These are phyloP conservation scores for Chrysopogon serrulatus DNA, from an alignment of 176 grass and related monocot genomes.

Conservation along the genomic window DNA sequence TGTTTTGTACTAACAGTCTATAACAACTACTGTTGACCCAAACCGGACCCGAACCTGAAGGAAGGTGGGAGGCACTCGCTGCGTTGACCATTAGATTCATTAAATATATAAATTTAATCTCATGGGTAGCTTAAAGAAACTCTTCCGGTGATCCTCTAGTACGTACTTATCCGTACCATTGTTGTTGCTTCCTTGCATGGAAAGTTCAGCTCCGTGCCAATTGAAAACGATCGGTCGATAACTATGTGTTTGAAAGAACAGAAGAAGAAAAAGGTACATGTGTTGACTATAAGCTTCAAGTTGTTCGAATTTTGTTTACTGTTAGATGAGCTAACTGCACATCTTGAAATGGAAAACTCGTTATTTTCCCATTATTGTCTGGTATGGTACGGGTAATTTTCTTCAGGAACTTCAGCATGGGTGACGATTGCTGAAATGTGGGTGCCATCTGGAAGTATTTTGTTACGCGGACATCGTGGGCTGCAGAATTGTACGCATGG, in stretches of 20 bases:
- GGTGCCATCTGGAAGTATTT: neutral
- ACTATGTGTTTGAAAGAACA: neutral
- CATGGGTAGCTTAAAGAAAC: neutral
- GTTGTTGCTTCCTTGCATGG: neutral
- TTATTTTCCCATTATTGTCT: neutral
- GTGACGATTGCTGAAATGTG: neutral
- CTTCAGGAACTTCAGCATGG: neutral
- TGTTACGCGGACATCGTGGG: neutral
- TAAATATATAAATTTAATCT: neutral
- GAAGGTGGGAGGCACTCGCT: neutral
- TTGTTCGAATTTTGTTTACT: neutral
- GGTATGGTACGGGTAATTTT: neutral
- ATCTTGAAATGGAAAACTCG: neutral
- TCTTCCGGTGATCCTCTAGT: neutral
- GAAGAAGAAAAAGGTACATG: neutral
- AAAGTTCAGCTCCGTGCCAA: neutral
- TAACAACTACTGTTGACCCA: neutral
- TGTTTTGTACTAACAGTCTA: too few species aligned
- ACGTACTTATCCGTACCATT: neutral
- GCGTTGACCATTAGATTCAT: neutral
- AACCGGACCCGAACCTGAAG: neutral
- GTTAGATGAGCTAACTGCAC: neutral
- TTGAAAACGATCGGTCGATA: neutral
- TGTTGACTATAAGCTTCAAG: neutral
- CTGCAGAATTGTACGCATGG: neutral